Base-by-base conservation (phyloP, 108 stramenopile species). In the Stephanodiscus minutulus region DNA sequence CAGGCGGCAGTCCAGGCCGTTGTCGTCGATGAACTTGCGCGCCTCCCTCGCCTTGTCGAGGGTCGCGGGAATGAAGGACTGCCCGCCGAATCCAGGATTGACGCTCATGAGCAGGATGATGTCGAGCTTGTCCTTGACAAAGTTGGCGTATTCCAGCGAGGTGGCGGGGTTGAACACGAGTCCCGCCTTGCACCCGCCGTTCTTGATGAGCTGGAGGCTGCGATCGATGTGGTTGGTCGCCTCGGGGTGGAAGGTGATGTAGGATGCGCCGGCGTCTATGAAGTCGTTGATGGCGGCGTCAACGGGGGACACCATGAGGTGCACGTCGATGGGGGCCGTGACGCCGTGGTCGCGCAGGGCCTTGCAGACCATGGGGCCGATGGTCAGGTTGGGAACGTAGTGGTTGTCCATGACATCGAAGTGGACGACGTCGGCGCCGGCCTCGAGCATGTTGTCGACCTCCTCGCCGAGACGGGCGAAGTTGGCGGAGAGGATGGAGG, bases 331-430 rank as follows among this genome's bases (percentile, higher is more conserved):
- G 49, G 96, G 96, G 18, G 96, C 95, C 17, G 97, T 98, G 20
- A 99, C 97, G 47, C 98, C 98, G 87, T 98, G 97, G 58, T 96
- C 93, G 36, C 98, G 92, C 28, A 99, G 87, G 15, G 97, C 98
- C 86, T 96, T 96, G 94, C 98, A 99, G 21, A 99, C 98, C 91
- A 99, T 97, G 68, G 98, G 98, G 56, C 98, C 98, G 58, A 99
- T 97, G 66, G 98, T 99, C 39, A 99, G 86, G 87, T 97, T 99
- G 52, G 98, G 98, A 9, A 99, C 96, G 77, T 97, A 99, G 89
- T 99, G 98, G 83, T 97, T 98, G 87, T 99, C 98, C 98, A 99
- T 99, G n/a, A 99, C 97, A 68, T 99, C 98, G 67, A 99, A 99
- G 86, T 99, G 98, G 47, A 99, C 92, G 62, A 99, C 97, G 72